These are phyloP conservation scores for Hygrophoropsis aurantiaca DNA, from an alignment of 768 basidiomycete genomes.

Conservation along the genomic window DNA sequence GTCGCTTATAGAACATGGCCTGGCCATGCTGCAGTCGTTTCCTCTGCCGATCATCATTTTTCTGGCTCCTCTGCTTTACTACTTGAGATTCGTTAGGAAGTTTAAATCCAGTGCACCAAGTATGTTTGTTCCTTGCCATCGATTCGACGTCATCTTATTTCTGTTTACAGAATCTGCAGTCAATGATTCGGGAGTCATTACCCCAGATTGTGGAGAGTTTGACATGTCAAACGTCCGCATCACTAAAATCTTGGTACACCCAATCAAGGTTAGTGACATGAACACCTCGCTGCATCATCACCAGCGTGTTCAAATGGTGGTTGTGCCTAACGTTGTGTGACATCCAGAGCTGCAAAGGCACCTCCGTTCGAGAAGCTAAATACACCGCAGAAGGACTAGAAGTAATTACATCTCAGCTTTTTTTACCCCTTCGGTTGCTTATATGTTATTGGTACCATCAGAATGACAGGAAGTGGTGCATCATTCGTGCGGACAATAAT, in stretches of 20 bases:
- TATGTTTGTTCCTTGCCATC: too few species aligned
- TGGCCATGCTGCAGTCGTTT: slow-evolving; percentile 8
- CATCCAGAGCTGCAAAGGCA: slow-evolving; percentile 81
- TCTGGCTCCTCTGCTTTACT: slow-evolving; percentile 15
- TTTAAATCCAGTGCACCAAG: too few species aligned
- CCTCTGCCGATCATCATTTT: slow-evolving; percentile 9
- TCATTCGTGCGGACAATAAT: slow-evolving; percentile 56
- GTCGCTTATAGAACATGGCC: slow-evolving; percentile 3
- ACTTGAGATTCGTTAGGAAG: too few species aligned
- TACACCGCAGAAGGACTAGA: slow-evolving; percentile 67
- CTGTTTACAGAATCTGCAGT: too few species aligned
- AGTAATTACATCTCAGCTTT: slow-evolving; percentile 36
- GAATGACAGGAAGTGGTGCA: slow-evolving; percentile 73
- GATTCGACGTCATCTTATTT: too few species aligned
- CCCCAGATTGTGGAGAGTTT: slow-evolving; percentile 18
- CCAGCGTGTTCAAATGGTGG: too few species aligned
- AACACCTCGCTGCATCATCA: neutral
- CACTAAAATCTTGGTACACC: slow-evolving; percentile 61
- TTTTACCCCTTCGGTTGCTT: neutral
- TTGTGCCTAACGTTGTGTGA: too few species aligned
- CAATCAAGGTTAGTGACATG: slow-evolving; percentile 53
- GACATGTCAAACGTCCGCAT: slow-evolving; percentile 40
- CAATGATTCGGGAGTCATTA: neutral
- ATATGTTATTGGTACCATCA: slow-evolving; percentile 24
- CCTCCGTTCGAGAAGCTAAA: slow-evolving; percentile 51